Evolutionary conservation across 208 protist genomes (phyloP).

Genomic region (Strigomonas culicis): DNA sequence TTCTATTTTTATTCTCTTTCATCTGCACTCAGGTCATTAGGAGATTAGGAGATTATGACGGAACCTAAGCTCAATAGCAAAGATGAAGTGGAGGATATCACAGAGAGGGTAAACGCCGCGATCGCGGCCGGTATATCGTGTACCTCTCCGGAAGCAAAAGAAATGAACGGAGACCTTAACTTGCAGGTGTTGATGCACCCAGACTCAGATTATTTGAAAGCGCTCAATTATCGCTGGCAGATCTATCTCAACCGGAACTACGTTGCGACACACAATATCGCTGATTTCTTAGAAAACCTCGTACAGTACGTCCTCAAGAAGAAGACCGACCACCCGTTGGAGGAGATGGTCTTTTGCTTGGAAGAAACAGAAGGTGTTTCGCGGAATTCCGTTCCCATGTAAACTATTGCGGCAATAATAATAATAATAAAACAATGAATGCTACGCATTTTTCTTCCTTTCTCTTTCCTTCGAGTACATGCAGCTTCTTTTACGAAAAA

Average conservation of each 20-base stretch:
- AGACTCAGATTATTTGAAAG: conserved; percentile 20
- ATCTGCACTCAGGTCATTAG: background rate
- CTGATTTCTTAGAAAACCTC: conserved; percentile 47
- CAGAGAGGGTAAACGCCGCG: conserved; percentile 20
- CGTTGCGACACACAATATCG: conserved; percentile 32
- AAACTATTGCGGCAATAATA: too few relatives aligned
- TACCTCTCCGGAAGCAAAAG: background rate
- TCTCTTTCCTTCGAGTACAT: background rate
- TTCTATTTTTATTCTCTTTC: background rate
- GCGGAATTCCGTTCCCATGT: too few relatives aligned
- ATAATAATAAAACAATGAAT: background rate
- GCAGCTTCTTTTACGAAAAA: background rate
- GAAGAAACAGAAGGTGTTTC: conserved; percentile 8
- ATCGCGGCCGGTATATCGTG: conserved; percentile 19
- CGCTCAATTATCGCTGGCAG: conserved; percentile 64
- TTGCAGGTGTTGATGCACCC: conserved; percentile 9
- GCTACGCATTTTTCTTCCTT: conserved; percentile 10
- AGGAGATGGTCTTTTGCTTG: conserved; percentile 40
- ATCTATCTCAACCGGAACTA: conserved; percentile 50
- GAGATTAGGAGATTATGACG: background rate
- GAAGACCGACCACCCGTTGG: conserved; percentile 46
- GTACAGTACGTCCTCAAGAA: conserved; percentile 35
- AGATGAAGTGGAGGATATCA: conserved; percentile 17
- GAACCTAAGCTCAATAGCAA: background rate
- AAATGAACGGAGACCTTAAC: conserved; percentile 12